Evolutionary conservation across 1,284 basidiomycete species (phyloP), one percentile per base, ranked within the genome.

Genomic region (Ceratobasidium sp.): DNA sequence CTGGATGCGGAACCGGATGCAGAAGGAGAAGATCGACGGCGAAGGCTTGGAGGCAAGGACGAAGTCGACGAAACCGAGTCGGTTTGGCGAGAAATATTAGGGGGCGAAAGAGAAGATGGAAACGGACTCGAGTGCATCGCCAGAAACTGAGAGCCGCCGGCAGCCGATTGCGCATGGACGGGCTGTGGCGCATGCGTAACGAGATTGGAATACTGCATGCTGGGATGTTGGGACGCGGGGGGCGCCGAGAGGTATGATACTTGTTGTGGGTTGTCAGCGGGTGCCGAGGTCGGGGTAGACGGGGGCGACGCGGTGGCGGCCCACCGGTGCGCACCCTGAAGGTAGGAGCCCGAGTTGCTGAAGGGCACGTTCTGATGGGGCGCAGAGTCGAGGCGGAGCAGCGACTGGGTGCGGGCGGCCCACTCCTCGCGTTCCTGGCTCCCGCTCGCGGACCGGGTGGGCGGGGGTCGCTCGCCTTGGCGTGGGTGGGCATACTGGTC

Each of bases 281-380:
- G 44, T 52, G 59, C 61, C 11, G 70, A 49, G 32, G 59, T 74
- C 2, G 71, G 71, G 13, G 71, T 74, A 29, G 71, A 64, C 19
- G 71, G 71, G n/a, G 71, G 61, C 32, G 71, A 74, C n/a, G 59
- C 46, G 43, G 44, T 54, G 11, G 70, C 61, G 29, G 71, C 71
- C 71, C 71, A 74, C 0, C 71, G 71, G 51, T 74, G 71, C 37
- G 71, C 71, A 22, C 71, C 71, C 61, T 74, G 71, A 1, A 74
- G 34, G 61, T 74, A 74, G 40, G 46, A 64, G 40, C 71, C 71
- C 34, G 59, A 49, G 46, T 59, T 59, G 46, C 49, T 59, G 61
- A 74, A 74, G 37, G 59, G 43, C 34, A 61, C 46, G 49, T 22
- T 34, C 8, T 43, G 32, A 25, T 65, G 71, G 40, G 49, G 54